Evolutionary conservation across 352 stramenopile genomes (phyloP).

Genomic region (Globisporangium nunn): DNA sequence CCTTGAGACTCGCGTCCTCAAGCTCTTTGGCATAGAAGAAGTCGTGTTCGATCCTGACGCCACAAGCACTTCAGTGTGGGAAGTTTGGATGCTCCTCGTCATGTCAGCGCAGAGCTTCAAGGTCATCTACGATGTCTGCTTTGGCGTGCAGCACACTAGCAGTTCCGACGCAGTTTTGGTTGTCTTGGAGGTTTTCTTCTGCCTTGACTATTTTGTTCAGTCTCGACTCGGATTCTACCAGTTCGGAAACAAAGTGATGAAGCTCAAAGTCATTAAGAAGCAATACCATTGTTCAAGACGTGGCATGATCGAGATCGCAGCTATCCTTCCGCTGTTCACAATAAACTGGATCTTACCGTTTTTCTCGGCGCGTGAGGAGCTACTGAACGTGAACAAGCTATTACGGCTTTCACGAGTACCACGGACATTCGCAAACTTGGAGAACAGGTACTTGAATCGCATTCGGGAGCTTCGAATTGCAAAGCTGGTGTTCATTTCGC

Average conservation of each 20-base stretch:
- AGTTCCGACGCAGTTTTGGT: slow-evolving; percentile 17
- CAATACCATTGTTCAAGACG: slow-evolving; percentile 23
- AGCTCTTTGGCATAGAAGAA: background rate
- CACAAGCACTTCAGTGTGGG: slow-evolving; percentile 20
- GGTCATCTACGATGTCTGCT: slow-evolving; percentile 31
- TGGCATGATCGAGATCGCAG: slow-evolving; percentile 29
- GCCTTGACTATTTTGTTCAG: slow-evolving; percentile 31
- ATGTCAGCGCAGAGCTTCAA: slow-evolving; percentile 34
- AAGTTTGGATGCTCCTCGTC: slow-evolving; percentile 26
- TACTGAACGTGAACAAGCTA: slow-evolving; percentile 45
- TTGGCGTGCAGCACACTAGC: slow-evolving; percentile 7
- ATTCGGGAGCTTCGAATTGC: slow-evolving; percentile 31
- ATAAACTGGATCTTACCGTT: slow-evolving; percentile 22
- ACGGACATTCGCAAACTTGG: slow-evolving; percentile 21
- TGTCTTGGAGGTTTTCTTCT: slow-evolving; percentile 29
- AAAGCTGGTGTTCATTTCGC: slow-evolving; percentile 42
- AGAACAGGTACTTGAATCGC: slow-evolving; percentile 33
- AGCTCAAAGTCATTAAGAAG: slow-evolving; percentile 18
- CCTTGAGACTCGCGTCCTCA: background rate
- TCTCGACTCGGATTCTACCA: slow-evolving; percentile 30
- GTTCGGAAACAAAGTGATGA: slow-evolving; percentile 50
- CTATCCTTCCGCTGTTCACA: slow-evolving; percentile 26
- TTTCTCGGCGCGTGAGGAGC: slow-evolving; percentile 16
- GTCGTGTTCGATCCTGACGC: slow-evolving; percentile 27
- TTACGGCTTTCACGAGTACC: slow-evolving; percentile 33